Evolutionary conservation across 1,284 basidiomycete species (phyloP).

Genomic region (Sphaerobolus stellatus): DNA sequence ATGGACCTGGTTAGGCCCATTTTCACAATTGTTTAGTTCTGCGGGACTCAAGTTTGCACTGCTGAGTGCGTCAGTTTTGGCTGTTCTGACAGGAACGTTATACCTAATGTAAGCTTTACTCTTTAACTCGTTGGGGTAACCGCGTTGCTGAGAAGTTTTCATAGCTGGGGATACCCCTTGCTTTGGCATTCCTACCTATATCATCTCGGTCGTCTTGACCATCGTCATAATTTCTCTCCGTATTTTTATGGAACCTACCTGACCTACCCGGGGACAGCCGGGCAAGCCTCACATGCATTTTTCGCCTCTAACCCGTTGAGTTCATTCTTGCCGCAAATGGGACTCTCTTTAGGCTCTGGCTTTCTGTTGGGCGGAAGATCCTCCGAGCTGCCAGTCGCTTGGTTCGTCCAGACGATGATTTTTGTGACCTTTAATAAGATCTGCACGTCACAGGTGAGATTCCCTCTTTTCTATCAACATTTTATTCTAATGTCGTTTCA

Average conservation of each 20-base stretch:
- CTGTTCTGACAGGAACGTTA: slow-evolving; percentile 61
- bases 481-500: neutral
- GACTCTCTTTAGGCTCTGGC: slow-evolving; percentile 64
- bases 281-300: slow-evolving; percentile 29
- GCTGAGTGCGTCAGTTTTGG: slow-evolving; percentile 70
- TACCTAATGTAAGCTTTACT: slow-evolving; percentile 69
- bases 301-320: too few species aligned
- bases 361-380: slow-evolving; percentile 54
- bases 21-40: slow-evolving; percentile 49
- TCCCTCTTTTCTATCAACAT: neutral
- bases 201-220: slow-evolving; percentile 88
- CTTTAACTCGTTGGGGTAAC: slow-evolving; percentile 8
- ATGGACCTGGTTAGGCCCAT: slow-evolving; percentile 34
- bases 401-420: slow-evolving; percentile 87
- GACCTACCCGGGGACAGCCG: slow-evolving; percentile 48
- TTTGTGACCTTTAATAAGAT: slow-evolving; percentile 99
- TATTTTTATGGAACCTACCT: slow-evolving; percentile 97
- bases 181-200: slow-evolving; percentile 92
- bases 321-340: slow-evolving; percentile 76
- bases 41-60: slow-evolving; percentile 67
- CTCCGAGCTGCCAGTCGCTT: slow-evolving; percentile 67
- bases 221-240: slow-evolving; percentile 97
- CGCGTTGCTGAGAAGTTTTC: slow-evolving; percentile 3
- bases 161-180: slow-evolving; percentile 94
- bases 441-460: slow-evolving; percentile 87